Percentiles rank a stretch among this genome's conserved stretches.
Evolutionary conservation across 345 rosid genomes (phyloP).

Genomic region (Lepidium aucheri): DNA sequence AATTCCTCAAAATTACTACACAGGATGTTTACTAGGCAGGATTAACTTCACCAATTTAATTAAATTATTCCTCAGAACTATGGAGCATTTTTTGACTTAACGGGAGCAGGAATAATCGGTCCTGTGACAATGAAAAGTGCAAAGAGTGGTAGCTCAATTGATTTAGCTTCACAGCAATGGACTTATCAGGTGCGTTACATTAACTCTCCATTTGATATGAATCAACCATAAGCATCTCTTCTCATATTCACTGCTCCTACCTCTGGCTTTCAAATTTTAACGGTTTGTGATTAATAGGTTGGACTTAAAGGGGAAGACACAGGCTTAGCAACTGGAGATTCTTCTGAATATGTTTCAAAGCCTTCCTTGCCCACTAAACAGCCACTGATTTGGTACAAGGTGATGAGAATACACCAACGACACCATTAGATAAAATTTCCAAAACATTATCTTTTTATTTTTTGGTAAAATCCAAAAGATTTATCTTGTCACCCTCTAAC

Average conservation of each 20-base stretch:
- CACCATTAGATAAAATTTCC: neutral
- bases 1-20: neutral
- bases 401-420: slow-evolving; percentile 14
- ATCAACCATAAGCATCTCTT: neutral
- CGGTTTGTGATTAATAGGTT: slow-evolving; percentile 33
- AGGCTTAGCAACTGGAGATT: slow-evolving; percentile 54
- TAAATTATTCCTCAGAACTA: slow-evolving; percentile 51
- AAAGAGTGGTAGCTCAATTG: slow-evolving; percentile 41
- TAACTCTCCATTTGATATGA: neutral
- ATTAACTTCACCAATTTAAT: neutral
- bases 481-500: neutral
- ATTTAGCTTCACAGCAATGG: slow-evolving; percentile 73
- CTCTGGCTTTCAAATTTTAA: neutral
- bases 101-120: slow-evolving; percentile 85
- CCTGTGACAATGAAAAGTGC: slow-evolving; percentile 67
- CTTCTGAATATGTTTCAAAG: slow-evolving; percentile 63
- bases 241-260: neutral
- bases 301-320: slow-evolving; percentile 89
- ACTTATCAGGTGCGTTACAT: slow-evolving; percentile 62
- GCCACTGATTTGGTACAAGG: slow-evolving; percentile 96
- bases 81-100: slow-evolving; percentile 72
- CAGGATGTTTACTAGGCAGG: neutral
- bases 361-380: slow-evolving; percentile 64
- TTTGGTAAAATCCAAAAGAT: too few species aligned
- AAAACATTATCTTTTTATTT: too few species aligned